Percentiles rank a stretch among this genome's conserved stretches.
Conservation (phyloP, 1,139 yeast species). For the Pichia sp. region DNA sequence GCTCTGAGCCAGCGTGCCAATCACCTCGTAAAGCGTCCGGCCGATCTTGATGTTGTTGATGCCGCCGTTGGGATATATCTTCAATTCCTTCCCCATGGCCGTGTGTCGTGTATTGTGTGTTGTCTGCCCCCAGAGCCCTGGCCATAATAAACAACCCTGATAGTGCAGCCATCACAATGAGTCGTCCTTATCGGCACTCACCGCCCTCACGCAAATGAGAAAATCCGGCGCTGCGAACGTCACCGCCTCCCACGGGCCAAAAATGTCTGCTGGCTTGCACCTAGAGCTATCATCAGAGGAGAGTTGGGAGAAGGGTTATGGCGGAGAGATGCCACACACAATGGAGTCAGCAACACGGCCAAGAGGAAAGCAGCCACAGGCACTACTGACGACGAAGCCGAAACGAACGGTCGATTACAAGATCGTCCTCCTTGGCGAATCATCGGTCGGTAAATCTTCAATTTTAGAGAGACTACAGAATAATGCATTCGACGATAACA, state of each 20-base stretch:
- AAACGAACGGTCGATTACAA: constrained; percentile 38
- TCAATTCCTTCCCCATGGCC: neutral
- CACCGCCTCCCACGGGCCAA: no score
- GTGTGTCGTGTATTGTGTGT: no score
- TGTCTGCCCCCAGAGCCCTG: no score
- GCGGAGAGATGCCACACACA: no score
- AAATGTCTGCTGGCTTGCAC: no score
- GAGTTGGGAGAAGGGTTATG: no score
- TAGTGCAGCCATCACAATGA: no score
- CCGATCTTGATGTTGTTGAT: constrained; percentile 7
- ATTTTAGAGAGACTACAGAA: constrained; percentile 63
- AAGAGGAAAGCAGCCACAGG: neutral
- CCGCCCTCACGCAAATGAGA: no score
- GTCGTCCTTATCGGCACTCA: no score
- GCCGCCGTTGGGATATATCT: constrained; percentile 11
- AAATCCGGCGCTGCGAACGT: no score
- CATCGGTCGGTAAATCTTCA: constrained; percentile 67
- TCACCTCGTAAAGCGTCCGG: constrained; percentile 23
- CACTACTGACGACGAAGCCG: constrained; percentile 21
- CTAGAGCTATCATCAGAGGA: no score
- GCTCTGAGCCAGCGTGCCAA: constrained; percentile 18
- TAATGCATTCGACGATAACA: constrained; percentile 57
- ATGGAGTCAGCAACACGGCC: constrained; percentile 7
- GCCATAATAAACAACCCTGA: no score
- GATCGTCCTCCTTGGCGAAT: constrained; percentile 61